These are phyloP conservation scores for Mortierella sp. DNA, from an alignment of 371 early-diverging fungal species.

Conservation along the genomic window DNA sequence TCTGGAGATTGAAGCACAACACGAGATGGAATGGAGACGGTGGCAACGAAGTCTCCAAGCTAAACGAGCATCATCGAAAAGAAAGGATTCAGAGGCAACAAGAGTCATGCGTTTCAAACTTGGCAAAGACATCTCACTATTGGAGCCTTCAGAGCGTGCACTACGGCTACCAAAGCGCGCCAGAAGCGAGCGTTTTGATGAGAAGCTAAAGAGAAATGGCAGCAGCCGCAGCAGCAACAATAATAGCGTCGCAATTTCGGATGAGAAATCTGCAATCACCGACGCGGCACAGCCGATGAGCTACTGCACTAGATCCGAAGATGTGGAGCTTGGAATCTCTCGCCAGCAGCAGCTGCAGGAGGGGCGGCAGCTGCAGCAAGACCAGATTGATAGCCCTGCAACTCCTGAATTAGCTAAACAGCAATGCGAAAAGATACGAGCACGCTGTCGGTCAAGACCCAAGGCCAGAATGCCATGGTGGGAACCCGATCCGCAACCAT, in stretches of 20 bases:
- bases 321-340: conserved; percentile 5
- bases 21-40: conserved; percentile 49
- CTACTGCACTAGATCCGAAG: background rate
- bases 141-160: conserved; percentile 42
- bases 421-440: background rate
- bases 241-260: no score
- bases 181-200: background rate
- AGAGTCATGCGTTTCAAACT: conserved; percentile 30
- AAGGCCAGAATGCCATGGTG: conserved; percentile 40
- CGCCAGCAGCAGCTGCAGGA: conserved; percentile 9
- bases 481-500: conserved; percentile 50
- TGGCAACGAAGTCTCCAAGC: conserved; percentile 33
- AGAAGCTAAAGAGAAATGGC: background rate
- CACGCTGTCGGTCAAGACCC: background rate
- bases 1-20: conserved; percentile 42
- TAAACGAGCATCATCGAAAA: background rate
- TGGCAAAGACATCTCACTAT: conserved; percentile 28
- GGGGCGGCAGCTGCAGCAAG: no score
- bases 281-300: background rate
- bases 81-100: background rate
- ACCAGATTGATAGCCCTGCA: background rate
- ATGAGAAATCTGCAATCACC: background rate
- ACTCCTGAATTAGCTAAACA: background rate
- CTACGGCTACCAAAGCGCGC: conserved; percentile 25
- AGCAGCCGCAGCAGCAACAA: background rate